Conservation (phyloP, 352 stramenopile species). For the Phytophthora tentaculata region DNA sequence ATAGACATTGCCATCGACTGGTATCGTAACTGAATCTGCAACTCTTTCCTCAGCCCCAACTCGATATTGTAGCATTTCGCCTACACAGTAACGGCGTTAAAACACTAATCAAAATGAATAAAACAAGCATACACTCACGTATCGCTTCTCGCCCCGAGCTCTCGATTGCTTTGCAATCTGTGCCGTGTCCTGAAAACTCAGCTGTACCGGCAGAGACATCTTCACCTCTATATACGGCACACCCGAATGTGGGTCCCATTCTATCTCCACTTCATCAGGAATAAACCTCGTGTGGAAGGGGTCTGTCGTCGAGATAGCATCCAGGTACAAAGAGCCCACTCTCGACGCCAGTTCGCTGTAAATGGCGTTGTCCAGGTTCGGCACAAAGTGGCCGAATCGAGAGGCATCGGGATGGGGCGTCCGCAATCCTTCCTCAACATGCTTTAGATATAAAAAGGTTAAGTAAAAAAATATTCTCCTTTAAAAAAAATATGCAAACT, state of each 20-base stretch:
- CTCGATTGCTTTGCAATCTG: not conserved
- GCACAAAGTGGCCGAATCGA: not conserved
- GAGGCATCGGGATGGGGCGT: not conserved
- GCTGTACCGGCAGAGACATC: not conserved
- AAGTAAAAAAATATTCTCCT: slow-evolving; percentile 1
- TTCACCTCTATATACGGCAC: not conserved
- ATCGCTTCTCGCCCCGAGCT: not conserved
- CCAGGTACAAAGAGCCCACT: not conserved
- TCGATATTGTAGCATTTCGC: not conserved
- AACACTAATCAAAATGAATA: not conserved
- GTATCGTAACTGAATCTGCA: not conserved
- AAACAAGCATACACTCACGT: not conserved
- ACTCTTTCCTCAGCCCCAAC: not conserved
- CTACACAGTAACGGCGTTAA: not conserved
- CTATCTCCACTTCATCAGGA: not conserved
- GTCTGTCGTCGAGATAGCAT: not conserved
- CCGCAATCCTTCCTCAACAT: not conserved
- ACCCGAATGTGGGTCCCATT: not conserved
- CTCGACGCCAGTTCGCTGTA: not conserved
- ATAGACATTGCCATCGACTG: not conserved
- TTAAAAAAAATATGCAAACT: not conserved
- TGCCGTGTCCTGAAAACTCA: not conserved
- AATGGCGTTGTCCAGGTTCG: not conserved
- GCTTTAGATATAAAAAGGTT: not conserved
- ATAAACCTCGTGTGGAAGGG: not conserved